Evolutionary conservation across 441 rosid species (phyloP).

Genomic region (Francoa sonchifolia): DNA sequence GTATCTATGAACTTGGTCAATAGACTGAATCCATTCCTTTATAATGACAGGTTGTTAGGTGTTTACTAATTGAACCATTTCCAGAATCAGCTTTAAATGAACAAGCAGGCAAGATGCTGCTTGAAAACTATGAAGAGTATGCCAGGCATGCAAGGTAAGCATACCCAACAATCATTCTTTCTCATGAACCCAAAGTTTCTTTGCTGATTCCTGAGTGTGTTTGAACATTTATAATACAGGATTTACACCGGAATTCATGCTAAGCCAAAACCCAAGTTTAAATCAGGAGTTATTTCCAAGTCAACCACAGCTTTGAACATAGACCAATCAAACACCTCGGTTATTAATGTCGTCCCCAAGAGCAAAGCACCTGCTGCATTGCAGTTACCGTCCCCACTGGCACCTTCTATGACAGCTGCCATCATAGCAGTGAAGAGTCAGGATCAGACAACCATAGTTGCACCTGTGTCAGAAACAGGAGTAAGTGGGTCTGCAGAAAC

Average conservation of each 20-base stretch:
- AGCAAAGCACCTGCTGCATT: conserved; percentile 28
- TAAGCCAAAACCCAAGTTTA: conserved; percentile 75
- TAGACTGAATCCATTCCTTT: too few relatives aligned
- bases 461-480: conserved; percentile 29
- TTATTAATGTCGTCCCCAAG: conserved; percentile 28
- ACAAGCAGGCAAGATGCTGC: conserved; percentile 94
- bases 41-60: conserved; percentile 71
- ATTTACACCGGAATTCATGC: conserved; percentile 90
- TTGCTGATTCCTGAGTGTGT: conserved; percentile 4
- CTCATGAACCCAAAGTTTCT: too few relatives aligned
- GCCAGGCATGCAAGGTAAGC: conserved; percentile 88
- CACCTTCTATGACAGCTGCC: conserved; percentile 30
- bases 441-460: conserved; percentile 30
- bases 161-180: too few relatives aligned
- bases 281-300: conserved; percentile 79
- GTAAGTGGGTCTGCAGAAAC: conserved; percentile 26
- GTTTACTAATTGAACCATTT: conserved; percentile 87
- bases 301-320: conserved; percentile 75
- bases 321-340: conserved; percentile 43
- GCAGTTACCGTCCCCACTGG: conserved; percentile 24
- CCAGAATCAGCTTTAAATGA: conserved; percentile 95
- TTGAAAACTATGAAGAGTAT: conserved; percentile 92
- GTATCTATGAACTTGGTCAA: too few relatives aligned
- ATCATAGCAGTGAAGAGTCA: conserved; percentile 40
- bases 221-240: too few relatives aligned